Conservation (phyloP, 2,329 filamentous ascomycete genomes). For the Penicillium sp. region DNA sequence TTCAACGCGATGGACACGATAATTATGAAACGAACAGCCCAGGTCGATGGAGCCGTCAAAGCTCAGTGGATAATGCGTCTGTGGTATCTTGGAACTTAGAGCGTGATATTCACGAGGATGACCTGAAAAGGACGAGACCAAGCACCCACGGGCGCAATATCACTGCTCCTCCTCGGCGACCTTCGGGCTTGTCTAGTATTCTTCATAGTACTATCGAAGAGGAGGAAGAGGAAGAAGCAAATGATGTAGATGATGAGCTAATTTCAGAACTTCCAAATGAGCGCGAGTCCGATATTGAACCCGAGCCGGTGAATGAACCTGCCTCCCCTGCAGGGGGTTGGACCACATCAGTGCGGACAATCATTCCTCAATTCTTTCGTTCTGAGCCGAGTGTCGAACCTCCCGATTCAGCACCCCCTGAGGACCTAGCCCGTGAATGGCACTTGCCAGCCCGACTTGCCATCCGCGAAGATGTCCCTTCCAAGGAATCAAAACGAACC, state of each 20-base stretch:
- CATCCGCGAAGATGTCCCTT: neutral
- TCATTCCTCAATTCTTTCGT: slow-evolving; percentile 21
- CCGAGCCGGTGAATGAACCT: neutral
- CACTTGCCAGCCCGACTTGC: neutral
- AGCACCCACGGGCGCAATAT: slow-evolving; percentile 33
- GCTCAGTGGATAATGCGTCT: slow-evolving; percentile 35
- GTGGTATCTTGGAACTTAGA: slow-evolving; percentile 36
- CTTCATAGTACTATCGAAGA: slow-evolving; percentile 31
- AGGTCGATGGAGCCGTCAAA: slow-evolving; percentile 13
- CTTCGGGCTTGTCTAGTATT: slow-evolving; percentile 30
- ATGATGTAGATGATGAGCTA: neutral
- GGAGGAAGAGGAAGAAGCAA: slow-evolving; percentile 22
- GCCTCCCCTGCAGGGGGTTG: neutral
- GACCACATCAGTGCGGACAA: slow-evolving; percentile 25
- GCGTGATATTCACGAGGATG: slow-evolving; percentile 37
- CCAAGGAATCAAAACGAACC: neutral
- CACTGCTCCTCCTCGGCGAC: slow-evolving; percentile 36
- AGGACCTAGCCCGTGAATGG: slow-evolving; percentile 8
- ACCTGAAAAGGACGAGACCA: slow-evolving; percentile 35
- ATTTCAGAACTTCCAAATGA: neutral
- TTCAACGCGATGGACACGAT: slow-evolving; percentile 20
- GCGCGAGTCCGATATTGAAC: neutral
- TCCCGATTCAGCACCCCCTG: neutral
- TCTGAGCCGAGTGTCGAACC: slow-evolving; percentile 5
- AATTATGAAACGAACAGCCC: slow-evolving; percentile 17